These are phyloP conservation scores for Blastocystis sp. DNA, from an alignment of 352 stramenopile genomes.

Conservation along the genomic window DNA sequence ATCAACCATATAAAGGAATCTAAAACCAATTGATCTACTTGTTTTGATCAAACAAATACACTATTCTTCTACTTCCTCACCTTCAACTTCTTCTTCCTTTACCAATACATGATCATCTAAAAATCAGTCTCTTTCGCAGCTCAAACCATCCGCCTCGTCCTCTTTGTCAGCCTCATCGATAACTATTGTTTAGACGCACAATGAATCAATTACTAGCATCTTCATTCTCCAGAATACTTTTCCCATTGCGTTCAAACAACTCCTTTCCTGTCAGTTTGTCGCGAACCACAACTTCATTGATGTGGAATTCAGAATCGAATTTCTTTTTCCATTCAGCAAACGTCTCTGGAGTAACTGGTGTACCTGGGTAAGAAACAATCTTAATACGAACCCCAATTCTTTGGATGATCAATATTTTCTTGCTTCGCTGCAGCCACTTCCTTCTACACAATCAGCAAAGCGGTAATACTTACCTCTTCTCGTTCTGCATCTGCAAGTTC, in stretches of 20 bases:
- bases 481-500: neutral
- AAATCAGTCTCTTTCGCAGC: neutral
- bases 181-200: neutral
- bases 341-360: constrained; percentile 4
- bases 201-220: neutral
- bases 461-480: neutral
- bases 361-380: neutral
- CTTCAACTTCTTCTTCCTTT: neutral
- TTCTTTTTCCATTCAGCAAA: constrained; percentile 16
- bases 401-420: neutral
- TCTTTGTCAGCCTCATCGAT: constrained; percentile 43
- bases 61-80: constrained; percentile 3
- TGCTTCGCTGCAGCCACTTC: neutral
- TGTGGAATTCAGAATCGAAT: constrained; percentile 7
- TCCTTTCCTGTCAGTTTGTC: constrained; percentile 13
- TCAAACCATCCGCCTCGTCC: neutral
- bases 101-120: constrained; percentile 27
- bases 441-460: neutral
- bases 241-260: constrained; percentile 20
- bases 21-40: neutral
- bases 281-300: neutral
- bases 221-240: constrained; percentile 48
- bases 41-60: neutral
- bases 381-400: neutral
- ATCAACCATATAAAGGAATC: neutral